These are phyloP conservation scores for Trichoderma sp. DNA, from an alignment of 2,329 filamentous ascomycete species.

Conservation along the genomic window DNA sequence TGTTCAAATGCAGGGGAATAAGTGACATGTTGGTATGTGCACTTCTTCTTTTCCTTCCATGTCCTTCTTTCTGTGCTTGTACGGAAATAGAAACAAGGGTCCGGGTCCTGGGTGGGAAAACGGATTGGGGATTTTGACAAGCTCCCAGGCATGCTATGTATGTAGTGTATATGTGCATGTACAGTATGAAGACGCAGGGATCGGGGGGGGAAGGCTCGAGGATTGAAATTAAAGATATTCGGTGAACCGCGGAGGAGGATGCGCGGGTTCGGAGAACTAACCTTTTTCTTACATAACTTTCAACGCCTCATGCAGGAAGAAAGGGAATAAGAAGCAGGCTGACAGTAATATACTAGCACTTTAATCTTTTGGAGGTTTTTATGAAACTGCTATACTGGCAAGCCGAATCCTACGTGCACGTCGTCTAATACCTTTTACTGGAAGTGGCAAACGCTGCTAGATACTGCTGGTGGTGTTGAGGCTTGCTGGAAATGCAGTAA, in stretches of 20 bases:
- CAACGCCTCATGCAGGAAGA: background rate
- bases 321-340: background rate
- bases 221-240: constrained; percentile 14
- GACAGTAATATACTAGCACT: background rate
- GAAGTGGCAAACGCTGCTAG: background rate
- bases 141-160: background rate
- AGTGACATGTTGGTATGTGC: too few species aligned
- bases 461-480: too few species aligned
- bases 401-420: background rate
- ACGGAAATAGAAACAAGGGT: constrained; percentile 14
- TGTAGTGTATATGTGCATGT: too few species aligned
- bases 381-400: background rate
- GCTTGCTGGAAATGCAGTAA: too few species aligned
- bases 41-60: background rate
- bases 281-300: constrained; percentile 21
- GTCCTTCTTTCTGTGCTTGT: background rate
- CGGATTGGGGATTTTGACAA: background rate
- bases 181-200: background rate
- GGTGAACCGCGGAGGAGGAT: constrained; percentile 7
- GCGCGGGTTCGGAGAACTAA: background rate
- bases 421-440: background rate
- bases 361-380: background rate
- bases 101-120: background rate
- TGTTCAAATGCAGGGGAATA: too few species aligned
- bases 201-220: background rate